phyloP scores from a whole-genome alignment of 2,329 filamentous ascomycete genomes.

The Aphanoascus verrucosus region DNA sequence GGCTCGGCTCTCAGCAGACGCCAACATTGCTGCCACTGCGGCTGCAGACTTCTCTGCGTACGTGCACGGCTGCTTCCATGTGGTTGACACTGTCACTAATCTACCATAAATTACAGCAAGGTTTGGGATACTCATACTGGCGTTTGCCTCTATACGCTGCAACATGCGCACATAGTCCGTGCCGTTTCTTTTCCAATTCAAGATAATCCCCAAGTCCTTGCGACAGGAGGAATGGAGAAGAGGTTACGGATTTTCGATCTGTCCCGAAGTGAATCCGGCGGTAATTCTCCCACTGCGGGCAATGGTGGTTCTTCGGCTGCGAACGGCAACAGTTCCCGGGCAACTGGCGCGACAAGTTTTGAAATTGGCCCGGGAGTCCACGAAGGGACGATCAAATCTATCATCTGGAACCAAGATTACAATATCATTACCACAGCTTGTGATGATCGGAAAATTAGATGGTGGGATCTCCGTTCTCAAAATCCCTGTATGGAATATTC shows the following conservation, averaged over 20 bases:
- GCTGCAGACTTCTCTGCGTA: conserved; percentile 94
- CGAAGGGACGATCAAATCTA: conserved; percentile 82
- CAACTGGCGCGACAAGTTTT: conserved; percentile 53
- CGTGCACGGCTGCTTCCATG: conserved; percentile 25
- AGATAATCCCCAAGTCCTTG: conserved; percentile 65
- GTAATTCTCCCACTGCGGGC: conserved; percentile 30
- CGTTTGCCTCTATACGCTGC: conserved; percentile 73
- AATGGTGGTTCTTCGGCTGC: conserved; percentile 24
- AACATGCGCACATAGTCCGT: conserved; percentile 91
- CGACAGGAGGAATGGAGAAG: conserved; percentile 92
- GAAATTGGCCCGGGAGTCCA: conserved; percentile 83
- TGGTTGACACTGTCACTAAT: not conserved
- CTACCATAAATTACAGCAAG: conserved; percentile 49
- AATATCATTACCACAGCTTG: conserved; percentile 85
- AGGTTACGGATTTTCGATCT: conserved; percentile 91
- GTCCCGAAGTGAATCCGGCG: conserved; percentile 42
- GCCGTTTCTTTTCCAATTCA: conserved; percentile 82
- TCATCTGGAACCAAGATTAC: conserved; percentile 83
- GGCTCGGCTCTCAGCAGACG: conserved; percentile 78
- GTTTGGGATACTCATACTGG: conserved; percentile 96
- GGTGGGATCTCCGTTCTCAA: conserved; percentile 79
- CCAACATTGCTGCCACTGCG: conserved; percentile 77
- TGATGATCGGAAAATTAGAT: conserved; percentile 80
- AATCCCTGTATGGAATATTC: conserved; percentile 63
- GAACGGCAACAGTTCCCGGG: conserved; percentile 24